Evolutionary conservation across 805 yeast species (phyloP), one percentile per base, ranked within the genome.

Genomic region (Ogataea sp.): DNA sequence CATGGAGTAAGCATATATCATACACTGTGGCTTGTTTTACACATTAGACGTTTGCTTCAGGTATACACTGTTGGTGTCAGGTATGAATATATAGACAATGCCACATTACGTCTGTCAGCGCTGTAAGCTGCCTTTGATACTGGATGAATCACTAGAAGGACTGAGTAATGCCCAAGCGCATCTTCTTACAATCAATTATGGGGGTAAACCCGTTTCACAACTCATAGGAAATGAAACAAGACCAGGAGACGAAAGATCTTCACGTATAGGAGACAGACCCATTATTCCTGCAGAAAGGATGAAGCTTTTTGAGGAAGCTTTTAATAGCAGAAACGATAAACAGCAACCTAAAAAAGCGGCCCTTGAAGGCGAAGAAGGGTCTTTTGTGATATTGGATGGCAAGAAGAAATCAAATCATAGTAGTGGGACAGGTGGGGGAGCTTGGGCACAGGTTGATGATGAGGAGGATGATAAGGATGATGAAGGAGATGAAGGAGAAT

Each of bases 91-190:
- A n/a, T n/a, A n/a, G n/a, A n/a, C n/a, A n/a, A 58, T 55, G 62
- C 42, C 56, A 4, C 36, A 41, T 8, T 57, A 48, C 51, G 59
- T 59, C 30, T 83, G 93, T 58, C 83, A 76, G 51, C 61, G 76
- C 48, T 83, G 90, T 56, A 68, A 73, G 42, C 64, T 73, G 17
- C 82, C 84, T 1, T 52, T 83, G 25, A 52, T 56, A 11, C 58
- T 80, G 5, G 84, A 82, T 52, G 68, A 68, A 11, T 71, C 86
- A 0, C 53, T 83, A 13, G 55, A 62, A 17, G 70, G 69, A 25
- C 54, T 80, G 20, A 69, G 74, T 36, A 61, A 67, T 18, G 77
- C 80, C 0, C 88, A 81, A 52, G 59, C 70, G 3, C 68, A 71
- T 30, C 62, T 80, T 18, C 59, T 83, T 16, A 61, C 73, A 0